Evolutionary conservation across 805 yeast species (phyloP), one percentile per base, ranked within the genome.

Genomic region (Citeromyces nyonsensis): DNA sequence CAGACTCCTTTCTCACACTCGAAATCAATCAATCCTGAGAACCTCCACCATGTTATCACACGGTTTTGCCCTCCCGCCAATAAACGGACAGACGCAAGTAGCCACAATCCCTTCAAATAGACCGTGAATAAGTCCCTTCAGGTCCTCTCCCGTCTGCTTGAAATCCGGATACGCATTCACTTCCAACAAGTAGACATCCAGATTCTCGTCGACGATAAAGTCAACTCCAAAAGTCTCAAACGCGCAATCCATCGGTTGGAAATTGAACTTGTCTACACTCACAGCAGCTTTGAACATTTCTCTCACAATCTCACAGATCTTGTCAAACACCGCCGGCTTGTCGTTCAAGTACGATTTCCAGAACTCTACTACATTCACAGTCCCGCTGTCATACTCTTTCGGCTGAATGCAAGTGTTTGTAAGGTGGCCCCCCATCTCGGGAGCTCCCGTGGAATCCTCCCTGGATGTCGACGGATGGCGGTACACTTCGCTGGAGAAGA

Each of bases 91-190:
- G 24, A 77, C 69, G 7, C 66, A 60, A 6, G 54, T 49, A 3
- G 51, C 44, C 1, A 71, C 68, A 0, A 73, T 68, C 8, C 63
- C 64, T 18, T 66, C 73, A 44, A 86, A 80, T 29, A 86, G 57
- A 25, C 66, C 78, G 39, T 63, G 62, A 22, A 91, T 80, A 14
- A 84, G 45, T 2, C 43, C 58, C 45, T 78, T 80, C 43, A 88
- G 59, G 6, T 67, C 78, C 10, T 58, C 68, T 11, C 98, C 98
- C 0, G 97, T 91, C 54, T 91, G 98, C 46, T 84, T 85, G 57
- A 91, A 91, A 49, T 91, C 98, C 1, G 98, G 98, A 47, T 78
- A 91, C 10, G 97, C 77, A 46, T 91, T 91, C 29, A 85, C 82
- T 51, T 91, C 97, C 28, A 88, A 55, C 18, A 91, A 48, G 29